These are phyloP conservation scores for Sicyos edulis DNA, from an alignment of 306 rosid species.

Conservation along the genomic window DNA sequence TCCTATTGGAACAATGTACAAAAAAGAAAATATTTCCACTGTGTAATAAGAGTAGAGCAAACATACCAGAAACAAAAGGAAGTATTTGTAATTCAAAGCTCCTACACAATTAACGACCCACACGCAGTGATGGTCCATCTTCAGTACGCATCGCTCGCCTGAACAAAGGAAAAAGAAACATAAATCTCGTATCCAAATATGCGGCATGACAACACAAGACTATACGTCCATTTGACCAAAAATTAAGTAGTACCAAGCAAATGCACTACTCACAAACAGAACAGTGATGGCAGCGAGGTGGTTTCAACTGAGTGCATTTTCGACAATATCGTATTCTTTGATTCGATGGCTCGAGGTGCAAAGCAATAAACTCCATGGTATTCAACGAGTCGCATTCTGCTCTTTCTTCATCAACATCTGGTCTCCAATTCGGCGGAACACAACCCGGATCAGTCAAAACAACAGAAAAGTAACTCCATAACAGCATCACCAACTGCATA, in stretches of 20 bases:
- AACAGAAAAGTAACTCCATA: conserved; percentile 95
- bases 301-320: conserved; percentile 81
- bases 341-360: conserved; percentile 45
- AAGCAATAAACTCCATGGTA: conserved; percentile 43
- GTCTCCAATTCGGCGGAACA: conserved; percentile 92
- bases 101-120: conserved; percentile 99
- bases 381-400: conserved; percentile 84
- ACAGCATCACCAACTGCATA: conserved; percentile 81
- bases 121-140: conserved; percentile 99
- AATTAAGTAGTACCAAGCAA: background rate
- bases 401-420: conserved; percentile 78
- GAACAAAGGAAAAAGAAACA: conserved; percentile 18
- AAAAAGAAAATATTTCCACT: too few species aligned
- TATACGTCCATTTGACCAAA: background rate
- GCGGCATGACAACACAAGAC: background rate
- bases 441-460: conserved; percentile 92
- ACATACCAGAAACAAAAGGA: conserved; percentile 92
- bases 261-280: conserved; percentile 76
- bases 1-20: too few species aligned
- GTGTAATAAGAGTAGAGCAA: background rate
- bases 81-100: conserved; percentile 85
- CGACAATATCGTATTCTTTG: conserved; percentile 70
- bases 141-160: conserved; percentile 97
- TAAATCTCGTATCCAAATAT: background rate
- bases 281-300: conserved; percentile 94